Conservation (phyloP, 192 early-diverging fungal genomes). For the Backusella psychrophila region DNA sequence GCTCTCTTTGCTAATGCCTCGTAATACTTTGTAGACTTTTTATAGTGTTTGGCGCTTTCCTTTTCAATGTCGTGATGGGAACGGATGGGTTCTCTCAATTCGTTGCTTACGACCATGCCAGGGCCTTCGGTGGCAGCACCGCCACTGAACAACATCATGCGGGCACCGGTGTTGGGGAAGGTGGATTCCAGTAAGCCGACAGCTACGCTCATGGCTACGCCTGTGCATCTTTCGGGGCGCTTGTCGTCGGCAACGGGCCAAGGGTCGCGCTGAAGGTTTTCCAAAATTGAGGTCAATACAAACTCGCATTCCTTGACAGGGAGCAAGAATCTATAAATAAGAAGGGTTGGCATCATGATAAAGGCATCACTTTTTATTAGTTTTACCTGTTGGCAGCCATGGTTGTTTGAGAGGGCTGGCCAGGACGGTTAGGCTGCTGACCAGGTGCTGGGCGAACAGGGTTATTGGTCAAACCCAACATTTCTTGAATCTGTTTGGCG, state of each 20-base stretch:
- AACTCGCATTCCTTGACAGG: slow-evolving; percentile 96
- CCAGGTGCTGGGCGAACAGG: slow-evolving; percentile 28
- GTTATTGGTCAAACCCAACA: slow-evolving; percentile 80
- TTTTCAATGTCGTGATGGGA: slow-evolving; percentile 98
- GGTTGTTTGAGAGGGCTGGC: slow-evolving; percentile 38
- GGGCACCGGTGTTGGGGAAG: slow-evolving; percentile 87
- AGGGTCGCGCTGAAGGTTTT: slow-evolving; percentile 96
- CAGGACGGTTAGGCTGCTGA: slow-evolving; percentile 34
- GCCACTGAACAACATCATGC: slow-evolving; percentile 92
- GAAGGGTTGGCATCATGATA: not conserved
- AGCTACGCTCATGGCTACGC: slow-evolving; percentile 91
- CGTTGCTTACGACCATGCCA: slow-evolving; percentile 90
- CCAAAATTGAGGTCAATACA: slow-evolving; percentile 89
- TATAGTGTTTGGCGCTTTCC: slow-evolving; percentile 89
- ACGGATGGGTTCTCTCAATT: slow-evolving; percentile 91
- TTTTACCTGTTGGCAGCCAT: slow-evolving; percentile 55
- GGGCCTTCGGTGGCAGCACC: slow-evolving; percentile 95
- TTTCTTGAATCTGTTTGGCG: slow-evolving; percentile 93
- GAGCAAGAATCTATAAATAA: slow-evolving; percentile 71
- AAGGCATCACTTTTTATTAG: not conserved
- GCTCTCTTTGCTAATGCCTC: slow-evolving; percentile 85
- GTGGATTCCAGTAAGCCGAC: slow-evolving; percentile 89
- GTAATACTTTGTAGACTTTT: slow-evolving; percentile 95
- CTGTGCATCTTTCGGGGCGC: slow-evolving; percentile 91
- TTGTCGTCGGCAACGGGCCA: slow-evolving; percentile 92